Conservation (phyloP, 1,284 basidiomycete genomes). For the Peniophora sp. region DNA sequence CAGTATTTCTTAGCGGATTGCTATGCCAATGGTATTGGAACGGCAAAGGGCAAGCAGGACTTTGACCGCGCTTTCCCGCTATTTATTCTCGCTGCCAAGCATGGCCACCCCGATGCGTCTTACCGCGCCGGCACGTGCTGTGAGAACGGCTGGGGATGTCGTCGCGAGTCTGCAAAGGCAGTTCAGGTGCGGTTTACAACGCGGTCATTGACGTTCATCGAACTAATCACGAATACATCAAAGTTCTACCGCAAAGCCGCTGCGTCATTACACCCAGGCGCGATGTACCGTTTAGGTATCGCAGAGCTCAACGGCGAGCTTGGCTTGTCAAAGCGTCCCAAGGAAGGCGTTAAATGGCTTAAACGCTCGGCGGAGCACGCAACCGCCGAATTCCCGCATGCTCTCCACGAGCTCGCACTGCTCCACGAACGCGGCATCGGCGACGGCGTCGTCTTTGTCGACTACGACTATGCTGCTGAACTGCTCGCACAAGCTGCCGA, state of each 20-base stretch:
- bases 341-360: slow-evolving; percentile 98
- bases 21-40: slow-evolving; percentile 95
- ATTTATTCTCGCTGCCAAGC: slow-evolving; percentile 94
- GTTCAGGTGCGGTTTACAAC: slow-evolving; percentile 39
- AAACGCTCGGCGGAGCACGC: slow-evolving; percentile 95
- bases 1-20: slow-evolving; percentile 98
- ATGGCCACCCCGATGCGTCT: slow-evolving; percentile 94
- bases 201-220: neutral
- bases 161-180: slow-evolving; percentile 88
- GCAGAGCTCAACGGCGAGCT: slow-evolving; percentile 96
- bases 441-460: slow-evolving; percentile 95
- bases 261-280: slow-evolving; percentile 85
- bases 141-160: slow-evolving; percentile 98
- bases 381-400: slow-evolving; percentile 93
- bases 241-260: slow-evolving; percentile 89
- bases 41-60: slow-evolving; percentile 82
- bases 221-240: neutral
- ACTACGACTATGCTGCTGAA: slow-evolving; percentile 93
- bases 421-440: slow-evolving; percentile 87
- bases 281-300: slow-evolving; percentile 95
- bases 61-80: slow-evolving; percentile 96
- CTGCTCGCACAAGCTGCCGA: slow-evolving; percentile 92
- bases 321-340: slow-evolving; percentile 78
- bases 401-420: slow-evolving; percentile 90
- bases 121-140: slow-evolving; percentile 97